Evolutionary conservation across 2,329 filamentous ascomycete species (phyloP).

Genomic region (Xylariaceae sp.): DNA sequence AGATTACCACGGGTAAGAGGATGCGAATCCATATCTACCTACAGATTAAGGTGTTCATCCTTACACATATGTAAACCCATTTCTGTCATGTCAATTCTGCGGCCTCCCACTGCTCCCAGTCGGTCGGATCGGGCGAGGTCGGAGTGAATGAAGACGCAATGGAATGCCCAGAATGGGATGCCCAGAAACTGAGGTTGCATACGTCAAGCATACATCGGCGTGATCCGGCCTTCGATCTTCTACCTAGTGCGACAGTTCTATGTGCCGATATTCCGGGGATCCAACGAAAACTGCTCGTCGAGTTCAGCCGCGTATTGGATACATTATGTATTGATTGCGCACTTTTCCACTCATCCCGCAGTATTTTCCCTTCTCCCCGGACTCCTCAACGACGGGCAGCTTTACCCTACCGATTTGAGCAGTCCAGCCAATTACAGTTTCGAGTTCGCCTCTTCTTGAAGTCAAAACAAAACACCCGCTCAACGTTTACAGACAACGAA

Average conservation of each 20-base stretch:
- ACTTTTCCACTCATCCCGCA: not conserved
- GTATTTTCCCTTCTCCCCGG: not conserved
- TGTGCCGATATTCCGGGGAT: constrained; percentile 16
- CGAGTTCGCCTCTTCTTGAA: no score
- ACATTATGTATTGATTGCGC: no score
- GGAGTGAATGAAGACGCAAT: not conserved
- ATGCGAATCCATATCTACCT: no score
- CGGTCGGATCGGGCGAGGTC: not conserved
- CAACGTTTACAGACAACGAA: no score
- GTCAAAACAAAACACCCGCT: no score
- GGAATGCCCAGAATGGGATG: not conserved
- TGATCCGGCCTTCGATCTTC: constrained; percentile 10
- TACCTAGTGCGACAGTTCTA: constrained; percentile 4
- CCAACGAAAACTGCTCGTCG: not conserved
- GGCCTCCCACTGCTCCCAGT: not conserved
- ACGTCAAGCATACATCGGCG: constrained; percentile 1
- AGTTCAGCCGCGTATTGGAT: not conserved
- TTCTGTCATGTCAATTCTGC: no score
- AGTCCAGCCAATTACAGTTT: no score
- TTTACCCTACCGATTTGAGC: no score
- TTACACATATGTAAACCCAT: no score
- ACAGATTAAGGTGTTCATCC: no score
- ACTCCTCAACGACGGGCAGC: no score
- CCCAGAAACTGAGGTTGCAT: not conserved
- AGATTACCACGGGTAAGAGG: no score